Evolutionary conservation across 495 filamentous ascomycete genomes (phyloP), one percentile per base, ranked within the genome.

Genomic region (Aspergillus leporis): DNA sequence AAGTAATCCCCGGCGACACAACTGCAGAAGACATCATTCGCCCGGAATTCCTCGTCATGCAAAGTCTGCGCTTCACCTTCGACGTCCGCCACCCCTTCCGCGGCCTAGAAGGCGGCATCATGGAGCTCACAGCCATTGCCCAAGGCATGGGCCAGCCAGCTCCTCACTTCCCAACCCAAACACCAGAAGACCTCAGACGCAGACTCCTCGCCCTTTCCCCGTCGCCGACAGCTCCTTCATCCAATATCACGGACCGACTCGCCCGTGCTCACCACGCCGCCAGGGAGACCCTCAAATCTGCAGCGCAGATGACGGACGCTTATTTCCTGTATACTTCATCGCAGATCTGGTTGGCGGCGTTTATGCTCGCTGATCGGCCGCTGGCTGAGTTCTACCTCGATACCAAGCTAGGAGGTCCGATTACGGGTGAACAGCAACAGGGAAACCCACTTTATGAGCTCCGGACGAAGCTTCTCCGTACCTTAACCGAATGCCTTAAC

Each of bases 261-360:
- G 77, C 78, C 28, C 72, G 75, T 8, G 91, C 91, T 2, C 91
- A 96, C 66, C 75, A 71, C 32, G 83, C 77, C 56, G 90, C 92
- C 5, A 84, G 87, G 45, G 82, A 87, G 4, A 78, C 89, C 40
- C 81, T 97, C 34, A 92, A 91, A 60, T 86, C 83, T 45, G 87
- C 89, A 50, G 90, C 92, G 1, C 76, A 94, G 43, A 82, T 96
- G 62, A 93, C 93, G 25, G 94, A 98, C 66, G 92, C 83, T 21
- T 97, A 97, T 75, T 97, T 98, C 78, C 87, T 96, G 66, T 98
- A 90, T 74, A 96, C 95, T 3, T 95, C 94, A 0, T 88, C 89
- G 14, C 94, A 98, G 71, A 94, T 97, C 69, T 92, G 91, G 87
- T 80, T 97, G 19, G 85, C 91, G 0, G 85, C 92, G 0, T 75